These are phyloP conservation scores for Cryphonectria nitschkei DNA, from an alignment of 2,329 filamentous ascomycete species.

Conservation along the genomic window DNA sequence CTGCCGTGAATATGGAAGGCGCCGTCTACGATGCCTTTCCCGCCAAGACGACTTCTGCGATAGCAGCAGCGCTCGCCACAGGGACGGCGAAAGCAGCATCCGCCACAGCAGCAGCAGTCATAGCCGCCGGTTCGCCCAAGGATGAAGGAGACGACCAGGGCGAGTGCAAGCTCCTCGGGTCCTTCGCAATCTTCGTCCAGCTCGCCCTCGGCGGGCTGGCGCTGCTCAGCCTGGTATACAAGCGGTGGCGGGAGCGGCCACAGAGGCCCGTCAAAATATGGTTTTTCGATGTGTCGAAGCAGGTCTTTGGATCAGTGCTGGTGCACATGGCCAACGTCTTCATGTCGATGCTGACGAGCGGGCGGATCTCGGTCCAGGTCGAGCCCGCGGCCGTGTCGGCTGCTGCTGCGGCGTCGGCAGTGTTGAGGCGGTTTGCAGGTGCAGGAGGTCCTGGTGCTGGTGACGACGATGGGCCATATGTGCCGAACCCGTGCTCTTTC, in stretches of 20 bases:
- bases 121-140: conserved; percentile 22
- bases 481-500: conserved; percentile 93
- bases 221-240: conserved; percentile 85
- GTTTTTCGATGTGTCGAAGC: conserved; percentile 97
- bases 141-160: conserved; percentile 57
- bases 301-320: conserved; percentile 90
- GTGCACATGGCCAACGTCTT: conserved; percentile 91
- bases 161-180: conserved; percentile 85
- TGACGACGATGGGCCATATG: conserved; percentile 57
- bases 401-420: conserved; percentile 33
- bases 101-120: conserved; percentile 17
- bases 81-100: conserved; percentile 4
- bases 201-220: conserved; percentile 82
- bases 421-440: conserved; percentile 42
- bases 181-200: conserved; percentile 91
- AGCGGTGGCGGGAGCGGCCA: conserved; percentile 88
- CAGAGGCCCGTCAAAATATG: conserved; percentile 94
- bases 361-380: conserved; percentile 72
- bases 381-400: conserved; percentile 48
- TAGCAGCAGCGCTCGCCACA: conserved; percentile 17
- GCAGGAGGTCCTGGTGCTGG: conserved; percentile 43
- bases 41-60: conserved; percentile 9
- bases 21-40: conserved; percentile 15
- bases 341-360: conserved; percentile 94
- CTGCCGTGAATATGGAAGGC: conserved; percentile 13